phyloP scores from a whole-genome alignment of 2,329 filamentous ascomycete species.

The Aspergillus chevalieri region DNA sequence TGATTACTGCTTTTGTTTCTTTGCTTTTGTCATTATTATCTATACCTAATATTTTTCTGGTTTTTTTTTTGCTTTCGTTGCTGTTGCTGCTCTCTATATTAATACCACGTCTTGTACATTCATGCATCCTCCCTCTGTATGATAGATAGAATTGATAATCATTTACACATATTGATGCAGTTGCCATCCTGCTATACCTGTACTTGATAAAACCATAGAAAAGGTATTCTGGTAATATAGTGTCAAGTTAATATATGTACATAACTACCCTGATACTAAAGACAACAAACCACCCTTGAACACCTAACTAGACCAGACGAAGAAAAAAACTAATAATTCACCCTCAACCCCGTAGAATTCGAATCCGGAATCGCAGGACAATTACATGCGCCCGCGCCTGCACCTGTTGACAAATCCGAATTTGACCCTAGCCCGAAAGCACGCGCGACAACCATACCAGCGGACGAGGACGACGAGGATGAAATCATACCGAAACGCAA shows the following conservation, averaged over 20 bases:
- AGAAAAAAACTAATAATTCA: background rate
- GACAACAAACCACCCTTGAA: background rate
- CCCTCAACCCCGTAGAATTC: background rate
- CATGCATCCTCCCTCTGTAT: background rate
- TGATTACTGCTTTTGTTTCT: background rate
- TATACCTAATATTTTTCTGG: background rate
- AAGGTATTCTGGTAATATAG: no score
- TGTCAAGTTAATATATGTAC: no score
- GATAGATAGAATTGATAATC: background rate
- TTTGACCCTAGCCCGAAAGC: background rate
- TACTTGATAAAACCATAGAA: no score
- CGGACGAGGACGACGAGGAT: slow-evolving; percentile 10
- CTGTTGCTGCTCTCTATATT: background rate
- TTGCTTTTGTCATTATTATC: background rate
- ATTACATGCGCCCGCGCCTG: background rate
- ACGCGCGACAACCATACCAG: slow-evolving; percentile 12
- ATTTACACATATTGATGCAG: background rate
- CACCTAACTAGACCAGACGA: background rate
- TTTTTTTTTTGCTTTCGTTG: background rate
- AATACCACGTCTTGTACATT: slow-evolving; percentile 3
- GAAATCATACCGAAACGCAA: slow-evolving; percentile 73
- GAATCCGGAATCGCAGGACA: background rate
- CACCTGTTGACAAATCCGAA: background rate
- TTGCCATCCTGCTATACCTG: no score
- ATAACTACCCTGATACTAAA: no score